A percentile compares a stretch with the other conserved stretches of the same genome.
These are phyloP conservation scores for Yueomyces sp. DNA, from an alignment of 1,139 yeast genomes.

Conservation along the genomic window DNA sequence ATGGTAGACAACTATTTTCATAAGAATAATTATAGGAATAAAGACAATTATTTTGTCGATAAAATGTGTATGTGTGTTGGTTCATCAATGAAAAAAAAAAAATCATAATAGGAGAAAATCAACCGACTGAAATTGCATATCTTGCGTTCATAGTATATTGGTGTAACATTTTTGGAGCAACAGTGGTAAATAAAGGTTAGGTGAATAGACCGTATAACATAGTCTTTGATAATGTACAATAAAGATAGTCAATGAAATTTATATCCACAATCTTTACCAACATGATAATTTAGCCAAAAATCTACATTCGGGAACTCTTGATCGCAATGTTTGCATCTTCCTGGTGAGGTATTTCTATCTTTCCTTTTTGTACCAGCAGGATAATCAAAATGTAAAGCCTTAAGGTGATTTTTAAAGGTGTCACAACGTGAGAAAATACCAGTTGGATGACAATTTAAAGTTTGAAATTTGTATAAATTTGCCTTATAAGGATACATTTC, in stretches of 20 bases:
- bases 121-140: no score
- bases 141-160: no score
- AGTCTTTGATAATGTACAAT: no score
- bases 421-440: conserved; percentile 83
- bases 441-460: conserved; percentile 49
- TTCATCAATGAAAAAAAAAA: no score
- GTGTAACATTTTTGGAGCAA: background rate
- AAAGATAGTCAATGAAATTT: conserved; percentile 7
- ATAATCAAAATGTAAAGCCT: conserved; percentile 77
- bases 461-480: conserved; percentile 7
- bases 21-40: no score
- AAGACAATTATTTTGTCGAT: no score
- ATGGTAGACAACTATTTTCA: no score
- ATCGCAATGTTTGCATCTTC: conserved; percentile 68
- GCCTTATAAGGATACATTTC: conserved; percentile 15
- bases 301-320: conserved; percentile 52
- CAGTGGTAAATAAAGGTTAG: background rate
- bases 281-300: conserved; percentile 64
- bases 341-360: conserved; percentile 52
- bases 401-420: conserved; percentile 79
- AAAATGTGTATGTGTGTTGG: no score
- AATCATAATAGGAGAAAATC: no score
- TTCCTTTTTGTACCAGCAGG: conserved; percentile 75
- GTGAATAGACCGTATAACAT: no score
- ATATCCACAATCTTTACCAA: conserved; percentile 44